A percentile compares a stretch with the other conserved stretches of the same genome.
Evolutionary conservation across 495 filamentous ascomycete genomes (phyloP).

Genomic region (Extremus antarcticus): DNA sequence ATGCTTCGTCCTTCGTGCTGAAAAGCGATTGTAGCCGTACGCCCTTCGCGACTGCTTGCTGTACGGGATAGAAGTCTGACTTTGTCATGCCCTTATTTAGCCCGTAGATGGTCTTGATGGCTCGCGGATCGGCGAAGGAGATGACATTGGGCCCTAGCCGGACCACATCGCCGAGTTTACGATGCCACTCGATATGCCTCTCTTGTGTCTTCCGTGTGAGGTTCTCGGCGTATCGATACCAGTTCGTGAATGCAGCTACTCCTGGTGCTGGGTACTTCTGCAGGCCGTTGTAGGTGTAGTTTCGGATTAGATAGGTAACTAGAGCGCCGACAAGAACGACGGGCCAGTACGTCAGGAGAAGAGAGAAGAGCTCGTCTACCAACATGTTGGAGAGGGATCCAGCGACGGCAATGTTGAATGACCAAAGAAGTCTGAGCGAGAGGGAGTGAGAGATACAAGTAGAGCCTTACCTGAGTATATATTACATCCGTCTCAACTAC

Average conservation of each 20-base stretch:
- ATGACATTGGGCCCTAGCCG: conserved; percentile 35
- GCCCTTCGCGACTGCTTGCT: conserved; percentile 53
- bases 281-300: conserved; percentile 44
- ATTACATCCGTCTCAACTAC: background rate
- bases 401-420: too few species aligned
- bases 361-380: conserved; percentile 23
- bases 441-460: background rate
- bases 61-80: conserved; percentile 34
- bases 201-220: conserved; percentile 28
- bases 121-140: conserved; percentile 24
- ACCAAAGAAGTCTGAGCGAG: too few species aligned
- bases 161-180: conserved; percentile 31
- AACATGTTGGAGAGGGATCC: conserved; percentile 19
- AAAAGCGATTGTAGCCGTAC: conserved; percentile 61
- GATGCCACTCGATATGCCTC: conserved; percentile 23
- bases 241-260: conserved; percentile 14
- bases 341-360: conserved; percentile 40
- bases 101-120: conserved; percentile 17
- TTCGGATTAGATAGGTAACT: conserved; percentile 39
- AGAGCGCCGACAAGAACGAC: conserved; percentile 23
- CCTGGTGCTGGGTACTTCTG: conserved; percentile 26
- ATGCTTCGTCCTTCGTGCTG: conserved; percentile 61
- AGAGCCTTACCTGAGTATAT: background rate
- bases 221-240: conserved; percentile 26
- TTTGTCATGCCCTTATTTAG: conserved; percentile 14